Evolutionary conservation across 1,284 basidiomycete species (phyloP), one percentile per base, ranked within the genome.

Genomic region (Cronartium ribicola): DNA sequence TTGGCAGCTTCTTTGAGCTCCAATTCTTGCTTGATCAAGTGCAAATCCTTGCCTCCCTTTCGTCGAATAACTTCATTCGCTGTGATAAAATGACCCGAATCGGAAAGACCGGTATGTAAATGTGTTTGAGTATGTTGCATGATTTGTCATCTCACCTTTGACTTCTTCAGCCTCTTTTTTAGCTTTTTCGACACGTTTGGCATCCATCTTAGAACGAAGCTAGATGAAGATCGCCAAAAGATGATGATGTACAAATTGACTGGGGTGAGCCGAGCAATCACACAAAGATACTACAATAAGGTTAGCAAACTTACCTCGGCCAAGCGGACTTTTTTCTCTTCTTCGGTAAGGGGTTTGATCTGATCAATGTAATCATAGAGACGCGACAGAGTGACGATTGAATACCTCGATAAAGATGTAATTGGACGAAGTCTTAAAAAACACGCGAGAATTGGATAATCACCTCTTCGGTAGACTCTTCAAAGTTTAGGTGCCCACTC

Each of bases 301-400:
- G n/a, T n/a, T n/a, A n/a, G 51, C 1, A 4, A 68, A 22, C 80
- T 77, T 37, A 83, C 77, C 77, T 97, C 93, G 0, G 84, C 87
- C 0, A 98, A 85, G 79, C 88, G 91, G 76, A 88, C 84, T 77
- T 88, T 87, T 85, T 90, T 96, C 82, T 98, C 93, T 79, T 97
- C 93, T 81, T 97, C 93, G 0, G 94, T 98, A 67, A 98, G 83
- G 0, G 95, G 94, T 80, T 90, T 92, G 81, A 94, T 87, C 89
- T 91, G 77, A 55, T 39, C 43, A 57, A 20, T 62, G 37, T 57
- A 36, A 14, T 43, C 11, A 14, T n/a, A 29, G 64, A 41, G 51
- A 74, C 20, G 39, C 29, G 36, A n/a, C 11, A 76, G 65, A 66
- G 17, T 20, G 17, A 55, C 51, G 29, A 3, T 55, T 17, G 29